phyloP scores from a whole-genome alignment of 2,329 filamentous ascomycete genomes.

The Cladorrhinum sp. region DNA sequence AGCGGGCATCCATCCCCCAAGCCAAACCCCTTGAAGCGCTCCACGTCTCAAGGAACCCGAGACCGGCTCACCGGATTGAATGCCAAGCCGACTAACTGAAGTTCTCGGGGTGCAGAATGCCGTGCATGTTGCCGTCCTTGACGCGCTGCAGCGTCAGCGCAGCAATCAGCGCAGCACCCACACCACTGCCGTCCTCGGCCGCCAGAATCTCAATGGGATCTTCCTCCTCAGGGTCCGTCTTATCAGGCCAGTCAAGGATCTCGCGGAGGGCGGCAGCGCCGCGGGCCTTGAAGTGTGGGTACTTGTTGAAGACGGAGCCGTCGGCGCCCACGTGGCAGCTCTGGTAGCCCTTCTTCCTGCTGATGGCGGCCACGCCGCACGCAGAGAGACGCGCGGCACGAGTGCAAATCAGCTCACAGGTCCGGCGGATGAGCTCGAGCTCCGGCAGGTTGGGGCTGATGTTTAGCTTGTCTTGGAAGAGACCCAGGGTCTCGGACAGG shows the following conservation, averaged over 20 bases:
- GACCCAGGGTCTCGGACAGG: conserved; percentile 79
- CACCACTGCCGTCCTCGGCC: conserved; percentile 93
- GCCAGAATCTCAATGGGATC: conserved; percentile 85
- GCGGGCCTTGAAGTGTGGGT: conserved; percentile 94
- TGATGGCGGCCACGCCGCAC: conserved; percentile 93
- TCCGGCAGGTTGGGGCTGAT: conserved; percentile 72
- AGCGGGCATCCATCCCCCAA: too few relatives aligned
- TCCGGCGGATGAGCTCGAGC: conserved; percentile 81
- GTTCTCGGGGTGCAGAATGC: conserved; percentile 64
- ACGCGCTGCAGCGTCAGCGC: conserved; percentile 64
- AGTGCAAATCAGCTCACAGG: conserved; percentile 91
- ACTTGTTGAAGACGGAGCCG: conserved; percentile 98
- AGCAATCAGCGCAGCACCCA: conserved; percentile 94
- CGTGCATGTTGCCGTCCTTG: conserved; percentile 59
- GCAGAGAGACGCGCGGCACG: conserved; percentile 89
- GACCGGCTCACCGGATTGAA: too few relatives aligned
- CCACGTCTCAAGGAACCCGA: too few relatives aligned
- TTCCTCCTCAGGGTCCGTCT: conserved; percentile 65
- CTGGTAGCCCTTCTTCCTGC: conserved; percentile 89
- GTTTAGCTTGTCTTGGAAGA: conserved; percentile 73
- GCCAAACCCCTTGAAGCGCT: too few relatives aligned
- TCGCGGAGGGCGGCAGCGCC: conserved; percentile 87
- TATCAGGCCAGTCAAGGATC: conserved; percentile 89
- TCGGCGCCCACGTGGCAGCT: conserved; percentile 93
- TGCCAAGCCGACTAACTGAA: too few relatives aligned